Base-by-base conservation (phyloP, 2,329 filamentous ascomycete genomes). In the Rhynchosporium graminicola region DNA sequence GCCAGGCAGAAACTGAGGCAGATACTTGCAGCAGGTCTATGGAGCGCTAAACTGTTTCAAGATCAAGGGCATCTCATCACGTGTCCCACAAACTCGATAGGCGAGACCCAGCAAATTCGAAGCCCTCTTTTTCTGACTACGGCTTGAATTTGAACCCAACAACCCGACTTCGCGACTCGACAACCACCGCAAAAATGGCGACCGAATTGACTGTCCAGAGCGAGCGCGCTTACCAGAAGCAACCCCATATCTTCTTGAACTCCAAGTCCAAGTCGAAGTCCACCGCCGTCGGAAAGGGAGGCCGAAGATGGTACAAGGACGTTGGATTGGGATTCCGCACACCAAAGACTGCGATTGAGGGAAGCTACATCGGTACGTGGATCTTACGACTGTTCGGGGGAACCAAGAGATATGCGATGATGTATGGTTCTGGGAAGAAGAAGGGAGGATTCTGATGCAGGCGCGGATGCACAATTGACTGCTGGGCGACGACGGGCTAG, bases 151-250 rank as follows among this genome's bases (percentile, higher is more conserved):
- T 31, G 31, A 61, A 29, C 33, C 40, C 52, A 46, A 57, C 52
- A 61, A 28, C 40, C 62, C 62, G 54, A 68, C 65, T 52, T 52
- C 69, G 68, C 71, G 71, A 73, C 68, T 69, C 70, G 68, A 74
- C 67, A 64, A 67, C 60, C 59, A 67, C 67, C 73, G 71, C 72
- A 72, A 73, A 36, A 81, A 97, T 96, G 92, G 92, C 92, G 80
- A 97, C 92, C 87, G 92, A 97, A 87, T 87, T 97, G 85, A 96
- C 92, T 81, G 95, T 99, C 83, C 95, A 99, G 89, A 96, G 92
- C 80, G 95, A 99, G 90, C 94, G 95, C 86, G 95, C 95, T 87
- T 99, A 91, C 91, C 95, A 98, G 84, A 99, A 99, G 90, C 94
- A 99, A 88, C 95, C 95, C 81, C 95, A 99, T 84, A 97, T 99